Evolutionary conservation across 2,329 filamentous ascomycete genomes (phyloP).

Genomic region (Stagonosporopsis tanaceti): DNA sequence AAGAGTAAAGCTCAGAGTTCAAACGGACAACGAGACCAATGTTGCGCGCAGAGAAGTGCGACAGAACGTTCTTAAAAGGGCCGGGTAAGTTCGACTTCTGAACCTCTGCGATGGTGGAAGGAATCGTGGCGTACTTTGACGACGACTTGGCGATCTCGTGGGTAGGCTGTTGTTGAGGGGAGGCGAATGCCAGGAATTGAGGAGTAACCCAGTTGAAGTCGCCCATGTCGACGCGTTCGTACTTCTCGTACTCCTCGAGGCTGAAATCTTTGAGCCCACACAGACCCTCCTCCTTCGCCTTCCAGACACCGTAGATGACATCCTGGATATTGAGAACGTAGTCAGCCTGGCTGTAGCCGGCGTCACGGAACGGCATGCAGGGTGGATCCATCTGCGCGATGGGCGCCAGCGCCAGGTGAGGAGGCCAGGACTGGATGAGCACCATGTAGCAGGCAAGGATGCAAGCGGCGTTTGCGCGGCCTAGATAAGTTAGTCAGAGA

Average conservation of each 20-base stretch:
- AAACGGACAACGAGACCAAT: constrained; percentile 93
- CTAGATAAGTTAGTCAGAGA: constrained; percentile 54
- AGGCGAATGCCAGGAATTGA: constrained; percentile 94
- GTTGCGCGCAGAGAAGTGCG: constrained; percentile 85
- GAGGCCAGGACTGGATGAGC: constrained; percentile 95
- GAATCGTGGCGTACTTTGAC: constrained; percentile 76
- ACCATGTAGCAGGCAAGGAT: constrained; percentile 99
- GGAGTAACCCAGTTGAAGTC: constrained; percentile 99
- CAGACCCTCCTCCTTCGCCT: constrained; percentile 93
- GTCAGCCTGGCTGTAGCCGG: constrained; percentile 97
- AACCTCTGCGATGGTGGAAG: constrained; percentile 77
- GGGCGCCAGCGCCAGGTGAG: constrained; percentile 91
- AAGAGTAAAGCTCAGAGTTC: constrained; percentile 94
- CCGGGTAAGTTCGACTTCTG: constrained; percentile 74
- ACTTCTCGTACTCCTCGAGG: constrained; percentile 95
- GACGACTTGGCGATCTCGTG: constrained; percentile 75
- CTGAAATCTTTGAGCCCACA: constrained; percentile 94
- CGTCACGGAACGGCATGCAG: constrained; percentile 98
- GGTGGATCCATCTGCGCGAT: constrained; percentile 97
- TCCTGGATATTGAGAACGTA: constrained; percentile 96
- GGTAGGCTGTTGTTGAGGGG: constrained; percentile 83
- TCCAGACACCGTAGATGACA: constrained; percentile 98
- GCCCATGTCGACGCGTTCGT: constrained; percentile 94
- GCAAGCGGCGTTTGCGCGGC: constrained; percentile 91
- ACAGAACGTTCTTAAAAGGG: constrained; percentile 95